Percentiles rank a stretch among this genome's conserved stretches.
phyloP scores from a whole-genome alignment of 2,329 filamentous ascomycete genomes.

The Xylaria sp. region DNA sequence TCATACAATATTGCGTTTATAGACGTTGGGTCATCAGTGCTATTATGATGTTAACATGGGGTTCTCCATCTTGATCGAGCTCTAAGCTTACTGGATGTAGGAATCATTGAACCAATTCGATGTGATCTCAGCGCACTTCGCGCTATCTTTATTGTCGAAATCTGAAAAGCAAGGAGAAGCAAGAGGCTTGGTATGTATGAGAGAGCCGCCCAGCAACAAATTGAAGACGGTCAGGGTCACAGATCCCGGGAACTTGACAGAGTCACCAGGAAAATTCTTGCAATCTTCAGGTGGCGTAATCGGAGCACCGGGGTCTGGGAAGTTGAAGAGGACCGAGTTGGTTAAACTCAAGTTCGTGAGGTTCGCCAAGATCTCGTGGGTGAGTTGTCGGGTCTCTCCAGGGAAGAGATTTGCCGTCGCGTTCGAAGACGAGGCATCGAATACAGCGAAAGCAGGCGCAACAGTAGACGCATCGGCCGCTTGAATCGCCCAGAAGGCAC shows the following conservation, averaged over 20 bases:
- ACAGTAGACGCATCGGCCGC: conserved; percentile 44
- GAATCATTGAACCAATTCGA: conserved; percentile 46
- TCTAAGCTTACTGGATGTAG: conserved; percentile 42
- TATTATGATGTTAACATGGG: conserved; percentile 25
- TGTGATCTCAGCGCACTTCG: conserved; percentile 44
- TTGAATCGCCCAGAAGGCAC: conserved; percentile 33
- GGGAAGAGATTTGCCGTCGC: conserved; percentile 46
- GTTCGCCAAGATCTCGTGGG: conserved; percentile 44
- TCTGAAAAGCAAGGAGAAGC: conserved; percentile 47
- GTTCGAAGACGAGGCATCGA: conserved; percentile 44
- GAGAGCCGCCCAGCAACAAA: conserved; percentile 45
- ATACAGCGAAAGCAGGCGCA: conserved; percentile 43
- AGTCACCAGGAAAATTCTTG: conserved; percentile 46
- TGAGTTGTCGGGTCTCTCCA: conserved; percentile 45
- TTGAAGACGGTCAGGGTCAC: conserved; percentile 44
- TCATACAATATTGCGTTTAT: conserved; percentile 46
- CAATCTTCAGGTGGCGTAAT: conserved; percentile 41
- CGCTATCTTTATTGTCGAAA: conserved; percentile 43
- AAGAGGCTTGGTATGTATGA: conserved; percentile 45
- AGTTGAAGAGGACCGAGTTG: conserved; percentile 43
- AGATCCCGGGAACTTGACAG: conserved; percentile 43
- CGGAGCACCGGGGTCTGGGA: conserved; percentile 40
- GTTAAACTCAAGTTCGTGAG: conserved; percentile 45
- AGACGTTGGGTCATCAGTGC: conserved; percentile 47
- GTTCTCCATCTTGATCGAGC: background rate